These are phyloP conservation scores for Salmacisia buchloeana DNA, from an alignment of 1,284 basidiomycete species.

Conservation along the genomic window DNA sequence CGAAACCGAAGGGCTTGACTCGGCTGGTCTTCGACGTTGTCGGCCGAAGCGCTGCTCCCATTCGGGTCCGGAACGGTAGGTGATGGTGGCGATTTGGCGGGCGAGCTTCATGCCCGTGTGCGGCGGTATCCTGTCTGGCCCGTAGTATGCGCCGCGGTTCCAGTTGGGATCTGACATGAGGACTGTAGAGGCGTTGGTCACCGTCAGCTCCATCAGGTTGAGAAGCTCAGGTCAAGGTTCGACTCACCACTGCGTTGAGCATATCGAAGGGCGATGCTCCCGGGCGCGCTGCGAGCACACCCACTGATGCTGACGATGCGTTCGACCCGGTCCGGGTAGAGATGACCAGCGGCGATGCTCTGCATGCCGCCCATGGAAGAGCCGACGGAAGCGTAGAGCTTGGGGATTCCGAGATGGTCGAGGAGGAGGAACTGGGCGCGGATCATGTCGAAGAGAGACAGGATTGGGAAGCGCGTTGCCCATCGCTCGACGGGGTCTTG, in stretches of 20 bases:
- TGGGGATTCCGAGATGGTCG: constrained; percentile 75
- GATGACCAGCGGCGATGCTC: constrained; percentile 86
- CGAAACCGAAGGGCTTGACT: background rate
- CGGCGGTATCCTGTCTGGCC: constrained; percentile 68
- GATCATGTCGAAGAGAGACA: constrained; percentile 93
- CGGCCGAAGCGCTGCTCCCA: constrained; percentile 97
- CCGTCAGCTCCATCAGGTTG: background rate
- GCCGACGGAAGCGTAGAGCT: constrained; percentile 85
- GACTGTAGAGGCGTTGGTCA: constrained; percentile 56
- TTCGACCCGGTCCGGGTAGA: constrained; percentile 80
- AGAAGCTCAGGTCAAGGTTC: background rate
- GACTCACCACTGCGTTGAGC: constrained; percentile 67
- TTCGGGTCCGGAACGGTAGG: constrained; percentile 96
- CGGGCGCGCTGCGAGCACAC: constrained; percentile 81
- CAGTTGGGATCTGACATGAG: constrained; percentile 99
- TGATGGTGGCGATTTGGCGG: constrained; percentile 96
- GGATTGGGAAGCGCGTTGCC: constrained; percentile 82
- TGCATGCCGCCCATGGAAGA: constrained; percentile 98
- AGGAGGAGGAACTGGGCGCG: constrained; percentile 82
- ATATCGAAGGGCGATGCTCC: constrained; percentile 89
- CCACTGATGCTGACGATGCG: constrained; percentile 90
- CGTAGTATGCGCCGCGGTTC: constrained; percentile 98
- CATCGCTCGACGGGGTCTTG: constrained; percentile 58
- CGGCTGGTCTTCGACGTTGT: constrained; percentile 55
- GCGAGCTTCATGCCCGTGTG: constrained; percentile 98